Base-by-base conservation (phyloP, 306 rosid species). In the Vigna reflexopilosa region DNA sequence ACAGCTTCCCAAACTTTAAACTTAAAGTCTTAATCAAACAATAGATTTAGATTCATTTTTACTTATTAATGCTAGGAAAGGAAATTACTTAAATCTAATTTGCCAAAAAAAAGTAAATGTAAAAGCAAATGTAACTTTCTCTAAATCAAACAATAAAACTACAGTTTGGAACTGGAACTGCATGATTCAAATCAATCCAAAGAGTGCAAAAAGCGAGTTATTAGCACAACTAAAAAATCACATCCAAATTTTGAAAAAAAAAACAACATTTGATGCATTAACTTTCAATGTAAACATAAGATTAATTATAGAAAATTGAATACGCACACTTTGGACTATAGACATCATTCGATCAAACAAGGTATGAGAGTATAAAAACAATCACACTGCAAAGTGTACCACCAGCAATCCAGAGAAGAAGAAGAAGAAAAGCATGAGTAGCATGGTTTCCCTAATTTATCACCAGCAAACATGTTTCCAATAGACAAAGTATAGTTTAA, bases 401-500 rank as follows among this genome's bases (percentile, higher is more conserved):
- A 67, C 34, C 47, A 45, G 1, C n/a, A n/a, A 50, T 54, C 8
- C 40, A 68, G 72, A 76, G 58, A 32, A 51, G 72, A n/a, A 50
- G 72, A n/a, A 50, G 22, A 34, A 34, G 5, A 30, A 30, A 30
- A 30, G 34, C 12, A 49, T 61, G 72, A 76, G 51, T 72, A 81
- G 24, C 73, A 44, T 30, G 47, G 75, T 32, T 62, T 72, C 72
- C 71, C 75, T 24, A 80, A 47, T 32, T 77, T 82, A 78, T 70
- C 76, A 81, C 34, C 71, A 59, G 24, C 80, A 64, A 70, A 59
- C 2, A 15, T 73, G 57, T 69, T 59, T 74, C 65, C 72, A 77
- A 47, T 30, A 58, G 83, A 75, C 50, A 48, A 61, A 40, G 86
- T 82, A 80, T 68, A 55, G 80, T 34, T 62, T 62, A 32, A 34